Evolutionary conservation across 371 early-diverging fungal genomes (phyloP), one percentile per base, ranked within the genome.

Genomic region (Rhizomucor pusillus): DNA sequence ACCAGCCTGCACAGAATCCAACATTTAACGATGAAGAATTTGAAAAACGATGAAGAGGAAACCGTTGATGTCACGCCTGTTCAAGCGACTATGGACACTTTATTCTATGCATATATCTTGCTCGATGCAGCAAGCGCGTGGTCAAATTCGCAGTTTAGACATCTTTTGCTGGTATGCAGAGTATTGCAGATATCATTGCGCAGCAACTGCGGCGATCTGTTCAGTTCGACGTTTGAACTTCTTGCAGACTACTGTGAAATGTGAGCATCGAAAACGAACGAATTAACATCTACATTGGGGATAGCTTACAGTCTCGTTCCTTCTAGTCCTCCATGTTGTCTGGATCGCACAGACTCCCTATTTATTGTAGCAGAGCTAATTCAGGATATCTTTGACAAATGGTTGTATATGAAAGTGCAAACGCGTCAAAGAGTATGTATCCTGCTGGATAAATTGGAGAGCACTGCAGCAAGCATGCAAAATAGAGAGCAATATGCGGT

Each of bases 31-130:
- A 29, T 29, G 29, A 7, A 29, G 7, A 29, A 29, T 29, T 7
- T 29, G 7, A 48, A 49, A 4, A 12, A 9, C 35, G n/a, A 14
- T 18, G 6, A 22, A 9, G 9, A 39, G 23, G 24, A 40, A 50
- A 16, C 13, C 37, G 20, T 3, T 43, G n/a, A 29, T 23, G 18
- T 29, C 29, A 18, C 43, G 20, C n/a, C 23, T 24, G 3, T 47
- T 47, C 1, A 55, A 37, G 48, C 37, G 19, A 47, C 39, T 7
- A 39, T 55, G 33, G 55, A 55, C 14, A n/a, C 55, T 10, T 14
- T 55, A 7, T 67, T 73, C n/a, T 45, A 51, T 43, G 44, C 47
- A 14, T 73, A 60, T 36, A 24, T 74, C 2, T 40, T 74, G 22
- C 52, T 74, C 0, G 71, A 68, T 52, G 47, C 45, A 4, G 64